These are phyloP conservation scores for Quercus wislizeni DNA, from an alignment of 306 rosid genomes.

Conservation along the genomic window DNA sequence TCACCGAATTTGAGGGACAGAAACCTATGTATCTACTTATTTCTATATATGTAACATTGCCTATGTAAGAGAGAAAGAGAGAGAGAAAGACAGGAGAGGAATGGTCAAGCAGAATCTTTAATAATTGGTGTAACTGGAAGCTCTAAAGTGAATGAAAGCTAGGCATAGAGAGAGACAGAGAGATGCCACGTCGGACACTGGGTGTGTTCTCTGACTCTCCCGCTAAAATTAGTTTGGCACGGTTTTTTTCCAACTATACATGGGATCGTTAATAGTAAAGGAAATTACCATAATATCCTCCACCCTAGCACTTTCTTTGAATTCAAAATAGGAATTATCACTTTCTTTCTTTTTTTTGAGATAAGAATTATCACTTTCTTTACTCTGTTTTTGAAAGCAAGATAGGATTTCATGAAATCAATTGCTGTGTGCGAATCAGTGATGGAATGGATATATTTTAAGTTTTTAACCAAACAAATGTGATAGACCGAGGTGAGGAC, in stretches of 20 bases:
- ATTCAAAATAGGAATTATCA: no score
- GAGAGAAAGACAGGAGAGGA: conserved; percentile 9
- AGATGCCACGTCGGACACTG: conserved; percentile 33
- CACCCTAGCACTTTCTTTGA: not conserved
- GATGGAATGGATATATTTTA: no score
- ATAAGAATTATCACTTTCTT: no score
- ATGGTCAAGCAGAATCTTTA: conserved; percentile 29
- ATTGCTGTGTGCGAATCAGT: no score
- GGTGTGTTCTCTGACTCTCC: conserved; percentile 1
- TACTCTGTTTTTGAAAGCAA: no score
- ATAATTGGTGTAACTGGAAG: conserved; percentile 6
- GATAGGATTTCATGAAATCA: no score
- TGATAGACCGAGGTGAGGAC: no score
- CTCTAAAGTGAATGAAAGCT: conserved; percentile 12
- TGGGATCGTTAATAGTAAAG: not conserved
- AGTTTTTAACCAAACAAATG: no score
- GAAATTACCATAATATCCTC: not conserved
- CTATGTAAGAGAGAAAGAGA: not conserved
- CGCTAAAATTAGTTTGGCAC: not conserved
- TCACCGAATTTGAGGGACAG: not conserved
- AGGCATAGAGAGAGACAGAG: not conserved
- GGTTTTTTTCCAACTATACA: not conserved
- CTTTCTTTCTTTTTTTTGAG: no score
- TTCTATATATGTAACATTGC: not conserved
- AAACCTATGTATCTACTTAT: not conserved